Conservation (phyloP, 495 filamentous ascomycete genomes). For the Xylaria curta region DNA sequence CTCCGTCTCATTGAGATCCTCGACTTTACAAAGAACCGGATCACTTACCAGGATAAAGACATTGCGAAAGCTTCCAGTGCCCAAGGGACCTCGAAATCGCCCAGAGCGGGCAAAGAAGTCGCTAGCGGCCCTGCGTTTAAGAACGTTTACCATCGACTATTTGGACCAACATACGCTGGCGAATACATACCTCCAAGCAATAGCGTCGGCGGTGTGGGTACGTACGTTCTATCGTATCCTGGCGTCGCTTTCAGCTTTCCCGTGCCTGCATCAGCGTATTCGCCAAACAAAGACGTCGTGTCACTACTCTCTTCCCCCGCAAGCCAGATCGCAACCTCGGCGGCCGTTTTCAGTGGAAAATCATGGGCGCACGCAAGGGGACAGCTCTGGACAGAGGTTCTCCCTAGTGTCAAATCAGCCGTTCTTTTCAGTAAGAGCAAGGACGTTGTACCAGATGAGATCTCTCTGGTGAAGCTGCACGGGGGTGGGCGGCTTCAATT, state of each 20-base stretch:
- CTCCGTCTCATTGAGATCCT: slow-evolving; percentile 88
- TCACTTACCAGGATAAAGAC: slow-evolving; percentile 86
- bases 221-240: slow-evolving; percentile 90
- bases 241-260: slow-evolving; percentile 92
- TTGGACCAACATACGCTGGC: slow-evolving; percentile 90
- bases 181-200: slow-evolving; percentile 71
- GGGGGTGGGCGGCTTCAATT: slow-evolving; percentile 79
- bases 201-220: slow-evolving; percentile 52
- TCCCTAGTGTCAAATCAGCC: slow-evolving; percentile 67
- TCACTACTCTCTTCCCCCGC: slow-evolving; percentile 80
- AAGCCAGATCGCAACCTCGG: slow-evolving; percentile 74
- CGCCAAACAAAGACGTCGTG: slow-evolving; percentile 82
- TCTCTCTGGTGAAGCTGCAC: slow-evolving; percentile 77
- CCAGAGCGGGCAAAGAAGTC: slow-evolving; percentile 42
- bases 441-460: slow-evolving; percentile 75
- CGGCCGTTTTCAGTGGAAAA: slow-evolving; percentile 86
- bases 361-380: slow-evolving; percentile 85
- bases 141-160: slow-evolving; percentile 87
- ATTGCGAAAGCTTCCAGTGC: slow-evolving; percentile 69
- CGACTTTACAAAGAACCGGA: slow-evolving; percentile 84
- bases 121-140: slow-evolving; percentile 78
- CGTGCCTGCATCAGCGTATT: slow-evolving; percentile 76
- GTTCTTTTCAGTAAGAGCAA: slow-evolving; percentile 61
- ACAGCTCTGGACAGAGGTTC: slow-evolving; percentile 74
- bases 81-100: slow-evolving; percentile 45